phyloP scores from a whole-genome alignment of 2,329 filamentous ascomycete genomes.

The Tolypocladium album region DNA sequence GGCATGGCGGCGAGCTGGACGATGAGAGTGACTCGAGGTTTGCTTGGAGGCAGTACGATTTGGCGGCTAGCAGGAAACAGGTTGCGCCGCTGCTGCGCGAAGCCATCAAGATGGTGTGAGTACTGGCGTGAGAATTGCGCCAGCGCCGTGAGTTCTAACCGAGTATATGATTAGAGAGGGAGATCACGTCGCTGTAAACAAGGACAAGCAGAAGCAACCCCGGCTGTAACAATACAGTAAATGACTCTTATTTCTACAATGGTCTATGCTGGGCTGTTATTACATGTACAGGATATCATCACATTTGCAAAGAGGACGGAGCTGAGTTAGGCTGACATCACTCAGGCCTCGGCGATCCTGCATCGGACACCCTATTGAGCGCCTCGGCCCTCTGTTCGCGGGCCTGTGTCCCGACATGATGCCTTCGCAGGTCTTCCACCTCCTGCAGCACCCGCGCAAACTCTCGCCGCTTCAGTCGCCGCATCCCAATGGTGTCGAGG shows the following conservation, averaged over 20 bases:
- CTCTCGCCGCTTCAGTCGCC: conserved; percentile 18
- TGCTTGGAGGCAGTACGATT: conserved; percentile 56
- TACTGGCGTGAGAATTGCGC: conserved; percentile 3
- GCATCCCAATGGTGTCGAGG: conserved; percentile 6
- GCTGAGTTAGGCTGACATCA: not conserved
- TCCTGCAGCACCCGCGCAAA: conserved; percentile 20
- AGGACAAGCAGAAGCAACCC: too few species aligned
- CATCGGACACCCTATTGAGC: conserved; percentile 3
- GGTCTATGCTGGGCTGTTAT: not conserved
- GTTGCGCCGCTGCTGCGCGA: conserved; percentile 57
- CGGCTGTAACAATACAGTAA: not conserved
- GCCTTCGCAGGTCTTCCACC: conserved; percentile 14
- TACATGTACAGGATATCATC: not conserved
- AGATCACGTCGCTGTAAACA: not conserved
- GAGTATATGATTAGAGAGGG: not conserved
- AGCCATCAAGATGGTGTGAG: conserved; percentile 27
- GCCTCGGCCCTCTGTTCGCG: conserved; percentile 7
- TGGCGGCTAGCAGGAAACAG: conserved; percentile 56
- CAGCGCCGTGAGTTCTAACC: not conserved
- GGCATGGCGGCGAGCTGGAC: conserved; percentile 38
- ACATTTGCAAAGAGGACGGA: not conserved
- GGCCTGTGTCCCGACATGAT: conserved; percentile 4
- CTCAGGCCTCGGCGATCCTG: not conserved
- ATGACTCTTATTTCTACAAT: not conserved
- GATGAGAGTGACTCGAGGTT: conserved; percentile 30